A percentile compares a stretch with the other conserved stretches of the same genome.
Conservation (phyloP, 2,329 filamentous ascomycete species). For the Stachybotrys echinatus region DNA sequence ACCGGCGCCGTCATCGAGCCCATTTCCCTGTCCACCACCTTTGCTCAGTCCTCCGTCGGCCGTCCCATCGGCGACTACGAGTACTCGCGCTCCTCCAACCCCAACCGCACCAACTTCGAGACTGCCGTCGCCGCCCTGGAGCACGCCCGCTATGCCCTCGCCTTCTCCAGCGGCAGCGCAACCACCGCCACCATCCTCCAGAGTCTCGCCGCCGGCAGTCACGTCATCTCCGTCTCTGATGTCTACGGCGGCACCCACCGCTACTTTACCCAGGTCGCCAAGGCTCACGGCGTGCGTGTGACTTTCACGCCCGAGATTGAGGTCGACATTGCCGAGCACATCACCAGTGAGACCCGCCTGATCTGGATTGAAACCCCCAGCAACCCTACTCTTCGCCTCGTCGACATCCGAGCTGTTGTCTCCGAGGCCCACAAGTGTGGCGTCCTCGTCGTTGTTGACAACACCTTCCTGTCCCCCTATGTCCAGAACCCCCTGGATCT, state of each 20-base stretch:
- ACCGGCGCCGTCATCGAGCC: constrained; percentile 95
- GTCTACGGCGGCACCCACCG: constrained; percentile 97
- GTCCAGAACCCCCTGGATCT: constrained; percentile 94
- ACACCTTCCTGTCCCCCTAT: constrained; percentile 96
- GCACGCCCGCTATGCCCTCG: constrained; percentile 85
- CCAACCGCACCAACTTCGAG: constrained; percentile 94
- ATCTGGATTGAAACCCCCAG: constrained; percentile 95
- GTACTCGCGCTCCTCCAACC: constrained; percentile 90
- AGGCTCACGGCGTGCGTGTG: constrained; percentile 88
- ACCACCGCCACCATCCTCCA: constrained; percentile 92
- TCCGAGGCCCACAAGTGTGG: constrained; percentile 80
- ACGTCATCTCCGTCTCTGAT: constrained; percentile 94
- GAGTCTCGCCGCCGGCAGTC: constrained; percentile 82
- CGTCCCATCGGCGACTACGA: constrained; percentile 85
- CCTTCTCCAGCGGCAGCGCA: constrained; percentile 90
- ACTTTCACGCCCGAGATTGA: constrained; percentile 94
- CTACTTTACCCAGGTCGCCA: constrained; percentile 97
- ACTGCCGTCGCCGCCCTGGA: constrained; percentile 85
- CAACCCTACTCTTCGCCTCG: constrained; percentile 88
- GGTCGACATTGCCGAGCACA: constrained; percentile 77
- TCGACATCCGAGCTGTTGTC: constrained; percentile 85
- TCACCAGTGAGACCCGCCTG: constrained; percentile 82
- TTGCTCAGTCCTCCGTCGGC: constrained; percentile 84
- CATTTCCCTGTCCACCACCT: constrained; percentile 95
- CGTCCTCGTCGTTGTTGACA: constrained; percentile 96